Evolutionary conservation across 78 protist species (phyloP), one percentile per base, ranked within the genome.

Genomic region (Polysphondylium violaceum): DNA sequence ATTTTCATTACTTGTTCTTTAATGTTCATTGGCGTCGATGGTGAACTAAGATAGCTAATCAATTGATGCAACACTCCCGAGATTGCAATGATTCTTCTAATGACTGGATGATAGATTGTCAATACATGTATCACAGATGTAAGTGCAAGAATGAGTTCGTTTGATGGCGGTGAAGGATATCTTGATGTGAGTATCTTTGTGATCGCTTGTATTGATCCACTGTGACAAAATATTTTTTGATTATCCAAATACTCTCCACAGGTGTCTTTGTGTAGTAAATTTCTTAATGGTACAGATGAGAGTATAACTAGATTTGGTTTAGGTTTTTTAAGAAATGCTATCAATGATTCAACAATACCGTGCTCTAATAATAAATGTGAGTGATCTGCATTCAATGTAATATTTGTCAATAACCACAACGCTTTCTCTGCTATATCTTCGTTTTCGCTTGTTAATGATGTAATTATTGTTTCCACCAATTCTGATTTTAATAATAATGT

Each of bases 251-350:
- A 83, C 9, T 83, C 90, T 9, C 64, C 78, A 58, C 90, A 83
- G 4, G 90, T 58, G 40, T 83, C 90, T 59, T 83, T 83, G n/a
- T 83, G 90, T 41, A 83, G 38, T 68, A 83, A 43, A 51, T 83
- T 67, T 47, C 76, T 47, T 8, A 83, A 61, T n/a, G 71, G 76
- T 27, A 23, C 59, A 27, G 35, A 14, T 25, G 79, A 23, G 4
- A 83, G 27, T 56, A 55, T 41, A 1, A 83, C 44, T 35, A 83
- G 35, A 4, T 33, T 33, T 59, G 12, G 17, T 65, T 64, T 78
- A 6, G 50, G 8, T 47, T 53, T 47, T 23, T 27, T 25, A 23
- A 83, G 53, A 50, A 58, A 58, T 2, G 14, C 67, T 8, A 79
- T 67, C 11, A 83, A 36, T 69, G 71, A 27, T 5, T 79, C 75